These are phyloP conservation scores for Coemansia sp. DNA, from an alignment of 192 early-diverging fungal genomes.

Conservation along the genomic window DNA sequence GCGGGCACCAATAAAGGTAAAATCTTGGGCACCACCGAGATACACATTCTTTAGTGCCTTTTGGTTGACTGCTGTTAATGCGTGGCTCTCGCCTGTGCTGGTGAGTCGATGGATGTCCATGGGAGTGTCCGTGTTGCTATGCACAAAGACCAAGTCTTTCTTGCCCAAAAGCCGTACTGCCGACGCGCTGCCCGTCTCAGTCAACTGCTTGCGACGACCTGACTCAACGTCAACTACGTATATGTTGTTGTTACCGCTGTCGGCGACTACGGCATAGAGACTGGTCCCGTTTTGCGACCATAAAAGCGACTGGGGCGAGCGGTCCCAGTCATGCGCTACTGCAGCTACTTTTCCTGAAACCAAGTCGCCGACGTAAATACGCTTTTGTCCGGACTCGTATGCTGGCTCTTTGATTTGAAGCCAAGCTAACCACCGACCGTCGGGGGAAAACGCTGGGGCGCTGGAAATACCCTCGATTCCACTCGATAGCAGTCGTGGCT, in stretches of 20 bases:
- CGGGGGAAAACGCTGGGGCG: conserved; percentile 65
- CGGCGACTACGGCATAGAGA: conserved; percentile 66
- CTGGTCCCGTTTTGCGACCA: conserved; percentile 64
- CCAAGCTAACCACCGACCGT: conserved; percentile 72
- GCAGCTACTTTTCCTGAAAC: background rate
- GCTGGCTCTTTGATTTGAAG: conserved; percentile 76
- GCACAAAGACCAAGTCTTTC: conserved; percentile 40
- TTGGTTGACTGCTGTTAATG: conserved; percentile 57
- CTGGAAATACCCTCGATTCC: conserved; percentile 62
- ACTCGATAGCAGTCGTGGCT: conserved; percentile 50
- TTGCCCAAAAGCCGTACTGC: conserved; percentile 7
- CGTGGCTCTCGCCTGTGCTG: conserved; percentile 33
- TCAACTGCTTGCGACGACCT: conserved; percentile 42
- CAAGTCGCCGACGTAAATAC: conserved; percentile 61
- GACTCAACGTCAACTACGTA: conserved; percentile 40
- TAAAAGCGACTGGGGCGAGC: conserved; percentile 60
- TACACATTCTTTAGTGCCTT: conserved; percentile 49
- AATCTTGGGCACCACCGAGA: conserved; percentile 63
- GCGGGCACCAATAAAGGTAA: conserved; percentile 71
- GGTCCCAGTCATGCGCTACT: conserved; percentile 58
- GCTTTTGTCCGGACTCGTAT: conserved; percentile 78
- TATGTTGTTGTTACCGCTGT: conserved; percentile 63
- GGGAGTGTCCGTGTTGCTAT: conserved; percentile 51
- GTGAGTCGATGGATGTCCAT: conserved; percentile 41
- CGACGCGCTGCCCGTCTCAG: conserved; percentile 13